phyloP scores from a whole-genome alignment of 305 asterid species.

The Solanum chacoense region DNA sequence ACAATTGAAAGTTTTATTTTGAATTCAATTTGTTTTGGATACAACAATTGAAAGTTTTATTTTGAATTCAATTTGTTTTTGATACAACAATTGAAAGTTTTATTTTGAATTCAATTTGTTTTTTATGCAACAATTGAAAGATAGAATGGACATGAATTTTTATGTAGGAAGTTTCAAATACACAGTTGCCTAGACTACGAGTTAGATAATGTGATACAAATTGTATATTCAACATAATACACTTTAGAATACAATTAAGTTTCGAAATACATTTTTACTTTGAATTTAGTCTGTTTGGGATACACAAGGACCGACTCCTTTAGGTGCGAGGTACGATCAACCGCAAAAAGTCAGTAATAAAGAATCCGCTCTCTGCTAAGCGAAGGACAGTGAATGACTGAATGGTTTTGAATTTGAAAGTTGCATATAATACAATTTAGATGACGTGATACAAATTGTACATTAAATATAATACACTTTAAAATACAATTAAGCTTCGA shows the following conservation, averaged over 20 bases:
- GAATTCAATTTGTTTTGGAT: neutral
- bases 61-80: neutral
- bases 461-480: neutral
- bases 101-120: no score
- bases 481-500: neutral
- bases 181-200: neutral
- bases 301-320: neutral
- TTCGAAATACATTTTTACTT: no score
- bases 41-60: neutral
- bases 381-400: neutral
- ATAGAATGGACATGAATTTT: neutral
- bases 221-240: neutral
- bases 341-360: no score
- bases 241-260: neutral
- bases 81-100: neutral
- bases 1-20: neutral
- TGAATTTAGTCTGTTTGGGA: neutral
- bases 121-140: neutral
- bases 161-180: neutral
- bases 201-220: neutral
- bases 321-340: no score
- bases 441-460: neutral
- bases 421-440: neutral
- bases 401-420: neutral
- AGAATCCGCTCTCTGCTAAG: no score